A percentile compares a stretch with the other conserved stretches of the same genome.
Evolutionary conservation across 139 green algal species (phyloP).

Genomic region (Diplosphaera chodatii): DNA sequence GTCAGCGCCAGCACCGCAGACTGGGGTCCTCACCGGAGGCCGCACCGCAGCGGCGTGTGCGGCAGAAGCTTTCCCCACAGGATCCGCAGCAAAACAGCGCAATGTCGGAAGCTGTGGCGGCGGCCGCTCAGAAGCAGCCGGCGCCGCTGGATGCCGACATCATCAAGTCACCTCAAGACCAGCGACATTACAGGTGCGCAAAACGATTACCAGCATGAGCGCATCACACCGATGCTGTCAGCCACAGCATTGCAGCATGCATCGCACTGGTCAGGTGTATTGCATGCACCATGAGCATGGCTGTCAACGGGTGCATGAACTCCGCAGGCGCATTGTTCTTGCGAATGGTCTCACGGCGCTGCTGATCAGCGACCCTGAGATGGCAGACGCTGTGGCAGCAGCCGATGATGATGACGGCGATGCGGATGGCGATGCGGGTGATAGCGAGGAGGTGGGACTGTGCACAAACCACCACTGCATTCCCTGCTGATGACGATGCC

Average conservation of each 20-base stretch:
- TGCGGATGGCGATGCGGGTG: slow-evolving; percentile 12
- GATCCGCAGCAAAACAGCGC: too few species aligned
- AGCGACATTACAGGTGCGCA: slow-evolving; percentile 2
- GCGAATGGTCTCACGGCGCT: slow-evolving; percentile 72
- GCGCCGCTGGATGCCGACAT: not conserved
- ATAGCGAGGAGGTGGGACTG: slow-evolving; percentile 37
- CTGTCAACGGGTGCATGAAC: slow-evolving; percentile 40
- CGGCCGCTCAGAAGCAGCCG: too few species aligned
- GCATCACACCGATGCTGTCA: not conserved
- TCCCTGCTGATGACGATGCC: too few species aligned
- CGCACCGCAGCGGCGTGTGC: too few species aligned
- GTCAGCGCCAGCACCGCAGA: too few species aligned
- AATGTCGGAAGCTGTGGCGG: too few species aligned
- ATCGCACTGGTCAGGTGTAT: not conserved
- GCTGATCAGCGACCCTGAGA: slow-evolving; percentile 86
- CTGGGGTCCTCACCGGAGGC: too few species aligned
- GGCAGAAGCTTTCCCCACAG: too few species aligned
- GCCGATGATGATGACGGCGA: slow-evolving; percentile 18
- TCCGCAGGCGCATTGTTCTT: slow-evolving; percentile 61
- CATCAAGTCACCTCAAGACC: slow-evolving; percentile 9
- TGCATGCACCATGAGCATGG: not conserved
- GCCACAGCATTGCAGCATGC: too few species aligned
- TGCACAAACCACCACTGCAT: too few species aligned
- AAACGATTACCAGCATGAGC: not conserved
- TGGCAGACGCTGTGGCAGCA: slow-evolving; percentile 24